phyloP scores from a whole-genome alignment of 1,284 basidiomycete species.

The Leccinum pachyderme region DNA sequence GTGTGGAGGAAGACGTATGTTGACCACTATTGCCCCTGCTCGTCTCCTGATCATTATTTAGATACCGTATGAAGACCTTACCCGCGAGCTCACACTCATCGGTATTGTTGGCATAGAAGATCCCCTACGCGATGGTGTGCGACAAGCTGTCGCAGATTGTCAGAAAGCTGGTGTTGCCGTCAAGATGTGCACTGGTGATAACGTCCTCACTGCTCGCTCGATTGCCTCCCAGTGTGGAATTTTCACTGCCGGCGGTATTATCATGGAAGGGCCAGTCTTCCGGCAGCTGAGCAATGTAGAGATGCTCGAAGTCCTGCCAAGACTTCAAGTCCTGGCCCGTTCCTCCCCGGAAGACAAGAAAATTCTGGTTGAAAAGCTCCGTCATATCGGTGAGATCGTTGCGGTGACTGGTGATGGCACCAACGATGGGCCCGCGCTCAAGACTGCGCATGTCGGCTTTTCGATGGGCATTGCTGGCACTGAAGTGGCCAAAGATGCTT shows the following conservation, averaged over 20 bases:
- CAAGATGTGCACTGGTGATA: slow-evolving; percentile 99
- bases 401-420: slow-evolving; percentile 98
- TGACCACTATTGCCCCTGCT: not conserved
- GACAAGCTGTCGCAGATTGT: slow-evolving; percentile 85
- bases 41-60: slow-evolving; percentile 21
- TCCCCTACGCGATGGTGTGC: slow-evolving; percentile 88
- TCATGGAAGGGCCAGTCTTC: slow-evolving; percentile 94
- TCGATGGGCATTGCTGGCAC: slow-evolving; percentile 99
- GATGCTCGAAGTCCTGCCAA: slow-evolving; percentile 63
- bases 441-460: slow-evolving; percentile 92
- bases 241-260: slow-evolving; percentile 86
- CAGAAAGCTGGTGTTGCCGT: slow-evolving; percentile 89
- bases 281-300: slow-evolving; percentile 55
- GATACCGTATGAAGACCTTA: slow-evolving; percentile 74
- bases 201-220: slow-evolving; percentile 89
- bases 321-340: slow-evolving; percentile 83
- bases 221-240: slow-evolving; percentile 97
- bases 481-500: slow-evolving; percentile 98
- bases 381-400: slow-evolving; percentile 88
- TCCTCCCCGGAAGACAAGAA: slow-evolving; percentile 98
- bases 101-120: slow-evolving; percentile 95
- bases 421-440: slow-evolving; percentile 96
- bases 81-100: slow-evolving; percentile 78
- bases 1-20: slow-evolving; percentile 56
- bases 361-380: slow-evolving; percentile 86